A percentile compares a stretch with the other conserved stretches of the same genome.
Conservation (phyloP, 73 alveolate species). For the Stentor roeselii region DNA sequence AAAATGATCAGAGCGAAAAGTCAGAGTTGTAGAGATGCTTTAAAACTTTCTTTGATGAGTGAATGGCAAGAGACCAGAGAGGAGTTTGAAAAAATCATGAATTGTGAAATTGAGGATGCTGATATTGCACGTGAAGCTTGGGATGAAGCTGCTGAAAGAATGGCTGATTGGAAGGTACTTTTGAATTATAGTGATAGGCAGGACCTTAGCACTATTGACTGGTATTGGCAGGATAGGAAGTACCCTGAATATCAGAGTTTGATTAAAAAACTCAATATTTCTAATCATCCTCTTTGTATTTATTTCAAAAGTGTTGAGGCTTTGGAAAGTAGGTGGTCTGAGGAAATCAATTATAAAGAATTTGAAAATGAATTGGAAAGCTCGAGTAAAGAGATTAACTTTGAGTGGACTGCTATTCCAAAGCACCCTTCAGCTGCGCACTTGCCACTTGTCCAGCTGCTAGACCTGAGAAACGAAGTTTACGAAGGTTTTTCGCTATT, state of each 20-base stretch:
- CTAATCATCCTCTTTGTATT: neutral
- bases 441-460: neutral
- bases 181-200: conserved; percentile 8
- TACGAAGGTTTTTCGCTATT: neutral
- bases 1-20: neutral
- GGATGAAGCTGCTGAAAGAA: conserved; percentile 8
- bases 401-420: conserved; percentile 20
- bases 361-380: neutral
- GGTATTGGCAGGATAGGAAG: conserved; percentile 2
- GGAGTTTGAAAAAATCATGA: neutral
- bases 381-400: neutral
- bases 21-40: neutral
- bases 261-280: conserved; percentile 15
- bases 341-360: neutral
- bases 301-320: neutral
- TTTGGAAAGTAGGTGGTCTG: neutral
- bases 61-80: neutral
- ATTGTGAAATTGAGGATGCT: neutral
- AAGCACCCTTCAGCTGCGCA: conserved; percentile 17
- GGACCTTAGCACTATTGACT: neutral
- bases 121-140: neutral
- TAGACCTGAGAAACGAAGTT: neutral
- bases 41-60: neutral
- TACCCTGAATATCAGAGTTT: neutral
- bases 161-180: neutral